Percentiles rank a stretch among this genome's conserved stretches.
Evolutionary conservation across 306 rosid genomes (phyloP).

Genomic region (Rosa lucieae): DNA sequence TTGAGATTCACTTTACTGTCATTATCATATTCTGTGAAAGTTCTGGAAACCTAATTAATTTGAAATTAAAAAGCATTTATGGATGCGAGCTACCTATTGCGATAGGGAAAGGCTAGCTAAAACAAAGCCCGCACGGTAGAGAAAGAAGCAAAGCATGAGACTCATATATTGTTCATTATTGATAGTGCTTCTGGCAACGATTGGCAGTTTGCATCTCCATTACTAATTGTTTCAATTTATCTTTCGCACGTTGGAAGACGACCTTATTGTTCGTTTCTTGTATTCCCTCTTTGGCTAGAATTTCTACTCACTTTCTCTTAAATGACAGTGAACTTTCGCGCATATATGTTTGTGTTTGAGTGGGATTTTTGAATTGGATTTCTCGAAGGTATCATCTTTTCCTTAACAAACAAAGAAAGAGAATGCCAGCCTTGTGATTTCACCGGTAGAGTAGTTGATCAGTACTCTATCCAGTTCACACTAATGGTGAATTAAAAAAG

Average conservation of each 20-base stretch:
- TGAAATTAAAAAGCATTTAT: background rate
- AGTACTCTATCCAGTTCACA: too few relatives aligned
- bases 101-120: background rate
- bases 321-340: constrained; percentile 1
- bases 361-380: background rate
- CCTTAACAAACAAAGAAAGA: background rate
- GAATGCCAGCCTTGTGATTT: background rate
- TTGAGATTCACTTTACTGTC: constrained; percentile 11
- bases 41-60: background rate
- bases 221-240: background rate
- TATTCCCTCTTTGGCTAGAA: background rate
- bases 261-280: background rate
- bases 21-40: constrained; percentile 11
- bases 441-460: background rate
- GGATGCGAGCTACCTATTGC: background rate
- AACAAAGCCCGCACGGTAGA: background rate
- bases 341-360: background rate
- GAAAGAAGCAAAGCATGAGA: background rate
- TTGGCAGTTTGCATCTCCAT: constrained; percentile 10
- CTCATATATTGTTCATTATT: background rate
- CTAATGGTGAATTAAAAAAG: too few relatives aligned
- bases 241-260: background rate
- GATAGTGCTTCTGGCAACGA: constrained; percentile 5
- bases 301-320: constrained; percentile 19
- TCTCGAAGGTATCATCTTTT: background rate